A percentile compares a stretch with the other conserved stretches of the same genome.
phyloP scores from a whole-genome alignment of 139 green algal genomes.

The Chlorella sp. region DNA sequence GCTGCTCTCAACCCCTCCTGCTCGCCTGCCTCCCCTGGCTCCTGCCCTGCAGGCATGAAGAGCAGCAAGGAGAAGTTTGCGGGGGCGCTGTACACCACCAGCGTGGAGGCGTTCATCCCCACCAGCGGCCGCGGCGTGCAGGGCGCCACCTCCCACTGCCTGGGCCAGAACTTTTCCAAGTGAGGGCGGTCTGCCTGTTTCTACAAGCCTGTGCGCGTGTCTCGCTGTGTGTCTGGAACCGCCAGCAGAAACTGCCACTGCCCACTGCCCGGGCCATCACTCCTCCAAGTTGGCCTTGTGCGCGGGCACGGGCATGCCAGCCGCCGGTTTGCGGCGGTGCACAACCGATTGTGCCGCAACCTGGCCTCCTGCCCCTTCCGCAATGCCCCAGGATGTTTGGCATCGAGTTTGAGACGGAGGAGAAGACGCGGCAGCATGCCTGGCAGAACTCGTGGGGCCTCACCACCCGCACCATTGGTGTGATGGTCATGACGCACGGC shows the following conservation, averaged over 20 bases:
- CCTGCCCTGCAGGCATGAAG: slow-evolving; percentile 78
- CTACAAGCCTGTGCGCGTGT: too few species aligned
- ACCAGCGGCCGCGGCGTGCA: slow-evolving; percentile 94
- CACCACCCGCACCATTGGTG: slow-evolving; percentile 96
- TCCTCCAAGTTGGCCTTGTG: too few species aligned
- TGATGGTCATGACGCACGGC: slow-evolving; percentile 99
- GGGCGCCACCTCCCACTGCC: slow-evolving; percentile 95
- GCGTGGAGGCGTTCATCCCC: slow-evolving; percentile 97
- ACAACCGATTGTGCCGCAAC: too few species aligned
- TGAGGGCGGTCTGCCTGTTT: too few species aligned
- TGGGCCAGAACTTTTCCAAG: slow-evolving; percentile 99
- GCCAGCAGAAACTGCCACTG: too few species aligned
- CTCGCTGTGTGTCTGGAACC: too few species aligned
- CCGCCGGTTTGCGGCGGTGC: too few species aligned
- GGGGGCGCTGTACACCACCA: slow-evolving; percentile 95
- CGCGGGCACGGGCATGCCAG: too few species aligned
- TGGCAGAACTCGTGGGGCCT: slow-evolving; percentile 99
- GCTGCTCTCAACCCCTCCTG: too few species aligned
- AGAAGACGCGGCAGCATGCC: slow-evolving; percentile 73
- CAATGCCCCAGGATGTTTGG: slow-evolving; percentile 86
- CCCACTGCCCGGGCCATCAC: too few species aligned
- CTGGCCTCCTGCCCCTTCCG: too few species aligned
- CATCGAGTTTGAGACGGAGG: slow-evolving; percentile 90
- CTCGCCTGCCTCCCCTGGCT: not conserved
- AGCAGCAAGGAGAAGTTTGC: slow-evolving; percentile 98